Evolutionary conservation across 495 filamentous ascomycete species (phyloP).

Genomic region (Xylaria cubensis): DNA sequence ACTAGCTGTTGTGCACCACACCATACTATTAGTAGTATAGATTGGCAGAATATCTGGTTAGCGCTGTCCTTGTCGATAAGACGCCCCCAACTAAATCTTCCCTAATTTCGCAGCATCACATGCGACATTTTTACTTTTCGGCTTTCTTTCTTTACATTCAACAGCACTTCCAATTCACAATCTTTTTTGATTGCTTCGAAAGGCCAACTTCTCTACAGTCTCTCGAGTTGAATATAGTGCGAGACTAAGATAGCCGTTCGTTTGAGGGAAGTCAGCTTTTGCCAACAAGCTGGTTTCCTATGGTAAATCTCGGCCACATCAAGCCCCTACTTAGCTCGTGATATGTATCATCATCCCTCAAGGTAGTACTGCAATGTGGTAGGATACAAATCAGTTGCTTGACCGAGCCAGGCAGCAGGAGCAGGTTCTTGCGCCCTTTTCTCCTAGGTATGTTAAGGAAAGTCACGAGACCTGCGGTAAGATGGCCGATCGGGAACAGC

Average conservation of each 20-base stretch:
- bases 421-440: not conserved
- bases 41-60: not conserved
- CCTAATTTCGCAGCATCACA: not conserved
- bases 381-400: not conserved
- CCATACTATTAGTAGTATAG: constrained; percentile 5
- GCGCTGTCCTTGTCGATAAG: constrained; percentile 20
- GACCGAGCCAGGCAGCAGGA: not conserved
- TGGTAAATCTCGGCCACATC: constrained; percentile 45
- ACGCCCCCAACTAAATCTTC: not conserved
- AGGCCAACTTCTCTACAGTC: constrained; percentile 33
- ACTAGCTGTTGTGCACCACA: constrained; percentile 10
- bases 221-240: constrained; percentile 42
- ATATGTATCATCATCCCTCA: not conserved
- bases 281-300: constrained; percentile 39
- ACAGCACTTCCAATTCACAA: constrained; percentile 41
- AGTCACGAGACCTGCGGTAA: not conserved
- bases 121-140: constrained; percentile 5
- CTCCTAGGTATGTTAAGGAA: not conserved
- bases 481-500: not conserved
- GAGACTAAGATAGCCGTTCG: constrained; percentile 42
- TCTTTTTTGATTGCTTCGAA: constrained; percentile 36
- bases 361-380: not conserved
- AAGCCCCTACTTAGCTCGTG: not conserved
- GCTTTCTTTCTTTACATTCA: constrained; percentile 36
- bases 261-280: constrained; percentile 42